Evolutionary conservation across 2,329 filamentous ascomycete genomes (phyloP), one percentile per base, ranked within the genome.

Genomic region (Colletotrichum ledebouriae): DNA sequence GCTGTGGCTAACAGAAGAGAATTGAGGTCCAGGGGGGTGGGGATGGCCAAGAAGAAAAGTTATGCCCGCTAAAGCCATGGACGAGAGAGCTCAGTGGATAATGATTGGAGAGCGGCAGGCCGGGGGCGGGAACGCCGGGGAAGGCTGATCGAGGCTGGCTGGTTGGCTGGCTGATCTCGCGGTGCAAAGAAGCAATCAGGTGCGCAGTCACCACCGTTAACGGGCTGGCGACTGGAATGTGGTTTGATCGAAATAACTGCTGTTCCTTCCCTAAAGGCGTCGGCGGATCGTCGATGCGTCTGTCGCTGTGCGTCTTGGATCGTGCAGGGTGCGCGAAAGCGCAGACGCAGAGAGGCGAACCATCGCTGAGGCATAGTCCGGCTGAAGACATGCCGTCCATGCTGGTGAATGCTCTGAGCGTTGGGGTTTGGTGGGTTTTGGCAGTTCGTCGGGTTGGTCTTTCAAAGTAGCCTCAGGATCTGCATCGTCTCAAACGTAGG

Each of bases 241-340:
- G 44, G 42, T 42, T 7, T 63, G 41, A 63, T 53, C 60, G 49
- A 63, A 50, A 55, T 60, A 49, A 15, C 49, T 61, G 39, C 57
- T 65, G 39, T 49, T 65, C 55, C 49, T 65, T 60, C 47, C 33
- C 50, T 15, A 4, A 47, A 42, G 41, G 63, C 13, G 29, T 6
- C 29, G 17, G 29, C 37, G 20, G 61, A 68, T 60, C 65, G 61
- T 69, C 61, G 66, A 69, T 69, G 49, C n/a, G 60, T 29, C 46
- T 53, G 46, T 53, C 39, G 53, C 53, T 63, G 52, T 58, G 33
- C 44, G 46, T 59, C 53, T 63, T 50, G 29, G 60, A 59, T 64
- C 53, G 60, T 52, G 46, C 64, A 53, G 52, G 33, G 50, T 42
- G 39, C 37, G 20, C n/a, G 17, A 44, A n/a, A 10, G 34, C 34